Evolutionary conservation across 2,329 filamentous ascomycete species (phyloP).

Genomic region (Beauveria bassiana): DNA sequence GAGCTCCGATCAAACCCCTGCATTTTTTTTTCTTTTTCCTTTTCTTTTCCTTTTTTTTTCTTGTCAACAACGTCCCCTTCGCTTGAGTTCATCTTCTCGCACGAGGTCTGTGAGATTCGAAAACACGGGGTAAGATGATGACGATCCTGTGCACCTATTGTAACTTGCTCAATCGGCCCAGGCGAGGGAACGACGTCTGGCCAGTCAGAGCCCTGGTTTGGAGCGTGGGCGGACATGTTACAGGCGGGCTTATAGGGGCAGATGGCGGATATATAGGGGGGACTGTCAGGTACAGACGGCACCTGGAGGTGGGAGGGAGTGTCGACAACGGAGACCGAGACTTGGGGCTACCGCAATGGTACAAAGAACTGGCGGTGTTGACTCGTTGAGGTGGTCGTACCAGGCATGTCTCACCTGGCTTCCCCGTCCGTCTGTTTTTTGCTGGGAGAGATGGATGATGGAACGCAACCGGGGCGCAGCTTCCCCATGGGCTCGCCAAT

Average conservation of each 20-base stretch:
- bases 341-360: not conserved
- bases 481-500: conserved; percentile 11
- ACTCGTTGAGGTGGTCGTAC: not conserved
- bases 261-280: too few relatives aligned
- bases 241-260: too few relatives aligned
- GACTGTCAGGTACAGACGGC: too few relatives aligned
- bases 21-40: not conserved
- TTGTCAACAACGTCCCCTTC: too few relatives aligned
- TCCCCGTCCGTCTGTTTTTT: not conserved
- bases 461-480: conserved; percentile 1
- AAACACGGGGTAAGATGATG: not conserved
- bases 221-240: too few relatives aligned
- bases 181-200: too few relatives aligned
- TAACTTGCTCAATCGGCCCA: too few relatives aligned
- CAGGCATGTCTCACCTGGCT: not conserved
- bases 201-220: not conserved
- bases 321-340: too few relatives aligned
- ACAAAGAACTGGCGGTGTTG: not conserved
- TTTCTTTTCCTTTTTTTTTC: not conserved
- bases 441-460: not conserved
- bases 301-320: too few relatives aligned
- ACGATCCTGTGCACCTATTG: not conserved
- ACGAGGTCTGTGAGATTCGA: not conserved
- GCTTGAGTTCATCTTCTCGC: not conserved
- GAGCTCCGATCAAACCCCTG: conserved; percentile 8